Evolutionary conservation across 371 early-diverging fungal genomes (phyloP).

Genomic region (Actinomucor elegans): DNA sequence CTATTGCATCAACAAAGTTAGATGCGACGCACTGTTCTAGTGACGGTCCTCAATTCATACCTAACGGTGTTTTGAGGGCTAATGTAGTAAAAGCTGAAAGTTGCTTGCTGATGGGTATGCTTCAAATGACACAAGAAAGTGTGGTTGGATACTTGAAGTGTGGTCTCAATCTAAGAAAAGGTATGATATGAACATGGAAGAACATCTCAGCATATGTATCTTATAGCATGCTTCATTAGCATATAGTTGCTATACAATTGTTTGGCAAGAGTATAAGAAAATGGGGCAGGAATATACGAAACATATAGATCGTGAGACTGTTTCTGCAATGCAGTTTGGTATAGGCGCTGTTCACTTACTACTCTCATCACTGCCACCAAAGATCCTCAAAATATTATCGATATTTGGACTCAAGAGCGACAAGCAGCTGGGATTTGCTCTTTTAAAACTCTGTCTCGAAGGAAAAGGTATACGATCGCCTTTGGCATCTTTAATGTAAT

Average conservation of each 20-base stretch:
- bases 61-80: conserved; percentile 55
- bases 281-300: conserved; percentile 36
- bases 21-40: neutral
- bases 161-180: conserved; percentile 52
- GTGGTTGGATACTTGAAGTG: conserved; percentile 49
- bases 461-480: conserved; percentile 50
- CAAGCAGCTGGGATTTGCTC: conserved; percentile 50
- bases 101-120: conserved; percentile 45
- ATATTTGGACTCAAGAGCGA: conserved; percentile 51
- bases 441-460: conserved; percentile 51
- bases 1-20: neutral
- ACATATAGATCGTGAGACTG: conserved; percentile 35
- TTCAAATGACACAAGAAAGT: conserved; percentile 52
- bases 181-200: conserved; percentile 28
- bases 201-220: no score
- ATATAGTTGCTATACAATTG: conserved; percentile 26
- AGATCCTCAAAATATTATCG: conserved; percentile 41
- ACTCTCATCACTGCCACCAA: conserved; percentile 47
- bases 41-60: conserved; percentile 19
- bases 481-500: conserved; percentile 52
- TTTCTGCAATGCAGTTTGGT: conserved; percentile 37
- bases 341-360: conserved; percentile 55
- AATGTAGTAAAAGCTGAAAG: conserved; percentile 54
- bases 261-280: conserved; percentile 37
- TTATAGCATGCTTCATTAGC: no score